These are phyloP conservation scores for Trichosporon sp. DNA, from an alignment of 1,284 basidiomycete genomes.

Conservation along the genomic window DNA sequence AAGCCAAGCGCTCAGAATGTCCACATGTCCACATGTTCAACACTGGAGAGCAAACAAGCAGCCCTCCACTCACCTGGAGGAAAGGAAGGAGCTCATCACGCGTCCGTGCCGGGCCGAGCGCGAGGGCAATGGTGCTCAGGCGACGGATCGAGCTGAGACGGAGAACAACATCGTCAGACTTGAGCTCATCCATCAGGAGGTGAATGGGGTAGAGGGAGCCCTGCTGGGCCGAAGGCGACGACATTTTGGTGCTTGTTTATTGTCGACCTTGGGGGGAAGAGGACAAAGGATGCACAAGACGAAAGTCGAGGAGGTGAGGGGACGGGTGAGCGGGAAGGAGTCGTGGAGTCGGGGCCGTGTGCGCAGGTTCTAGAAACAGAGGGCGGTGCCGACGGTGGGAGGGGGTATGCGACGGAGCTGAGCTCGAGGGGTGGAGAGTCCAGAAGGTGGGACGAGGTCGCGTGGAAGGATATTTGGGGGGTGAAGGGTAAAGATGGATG, in stretches of 20 bases:
- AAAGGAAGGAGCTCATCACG: conserved; percentile 96
- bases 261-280: neutral
- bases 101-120: conserved; percentile 90
- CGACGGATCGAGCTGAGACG: conserved; percentile 96
- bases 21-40: neutral
- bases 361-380: neutral
- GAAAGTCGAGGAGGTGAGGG: neutral
- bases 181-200: conserved; percentile 63
- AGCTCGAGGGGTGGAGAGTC: neutral
- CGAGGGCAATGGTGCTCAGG: conserved; percentile 96
- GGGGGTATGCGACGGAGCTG: conserved; percentile 2
- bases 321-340: neutral
- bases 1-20: neutral
- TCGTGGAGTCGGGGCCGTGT: neutral
- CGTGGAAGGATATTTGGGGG: neutral
- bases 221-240: conserved; percentile 27
- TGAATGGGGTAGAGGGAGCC: conserved; percentile 48
- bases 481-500: neutral
- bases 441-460: neutral
- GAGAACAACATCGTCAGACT: conserved; percentile 87
- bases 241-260: conserved; percentile 21
- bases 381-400: neutral
- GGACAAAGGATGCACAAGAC: neutral
- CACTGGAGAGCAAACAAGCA: neutral
- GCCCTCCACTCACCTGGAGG: conserved; percentile 53